Conservation (phyloP, 495 filamentous ascomycete species). For the Umbilicaria muhlenbergii region DNA sequence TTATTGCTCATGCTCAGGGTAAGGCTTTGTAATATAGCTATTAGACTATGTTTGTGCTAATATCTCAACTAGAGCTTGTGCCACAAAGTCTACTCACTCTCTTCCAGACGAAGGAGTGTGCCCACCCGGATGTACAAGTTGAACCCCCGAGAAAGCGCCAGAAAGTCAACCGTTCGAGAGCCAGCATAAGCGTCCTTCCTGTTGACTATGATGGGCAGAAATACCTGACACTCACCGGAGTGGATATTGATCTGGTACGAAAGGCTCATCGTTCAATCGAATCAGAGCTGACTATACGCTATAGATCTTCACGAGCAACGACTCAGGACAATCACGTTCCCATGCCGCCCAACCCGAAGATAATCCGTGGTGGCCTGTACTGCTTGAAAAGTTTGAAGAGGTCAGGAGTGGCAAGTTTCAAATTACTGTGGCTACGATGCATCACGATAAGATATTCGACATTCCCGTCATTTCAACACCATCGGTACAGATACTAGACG, state of each 20-base stretch:
- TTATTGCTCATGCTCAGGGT: too few relatives aligned
- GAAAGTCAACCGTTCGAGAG: neutral
- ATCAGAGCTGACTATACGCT: neutral
- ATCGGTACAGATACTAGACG: neutral
- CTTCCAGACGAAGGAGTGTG: too few relatives aligned
- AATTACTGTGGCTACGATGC: neutral
- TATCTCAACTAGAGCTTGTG: too few relatives aligned
- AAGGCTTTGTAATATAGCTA: too few relatives aligned
- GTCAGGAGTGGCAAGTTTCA: neutral
- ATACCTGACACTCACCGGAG: conserved; percentile 6
- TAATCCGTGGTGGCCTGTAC: neutral
- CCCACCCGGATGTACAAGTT: too few relatives aligned
- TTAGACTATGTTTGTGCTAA: too few relatives aligned
- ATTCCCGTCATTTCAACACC: neutral
- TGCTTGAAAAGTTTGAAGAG: neutral
- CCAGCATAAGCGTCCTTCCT: neutral
- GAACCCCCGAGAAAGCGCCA: conserved; percentile 5
- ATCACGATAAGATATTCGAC: conserved; percentile 2
- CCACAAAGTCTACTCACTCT: too few relatives aligned
- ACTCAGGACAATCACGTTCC: neutral
- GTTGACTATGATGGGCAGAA: neutral
- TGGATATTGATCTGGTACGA: conserved; percentile 8
- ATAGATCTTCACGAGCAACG: neutral
- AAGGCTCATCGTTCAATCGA: neutral
- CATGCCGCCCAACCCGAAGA: neutral